Percentiles rank a stretch among this genome's conserved stretches.
phyloP scores from a whole-genome alignment of 345 rosid genomes.

The Pugionium dolabratum region DNA sequence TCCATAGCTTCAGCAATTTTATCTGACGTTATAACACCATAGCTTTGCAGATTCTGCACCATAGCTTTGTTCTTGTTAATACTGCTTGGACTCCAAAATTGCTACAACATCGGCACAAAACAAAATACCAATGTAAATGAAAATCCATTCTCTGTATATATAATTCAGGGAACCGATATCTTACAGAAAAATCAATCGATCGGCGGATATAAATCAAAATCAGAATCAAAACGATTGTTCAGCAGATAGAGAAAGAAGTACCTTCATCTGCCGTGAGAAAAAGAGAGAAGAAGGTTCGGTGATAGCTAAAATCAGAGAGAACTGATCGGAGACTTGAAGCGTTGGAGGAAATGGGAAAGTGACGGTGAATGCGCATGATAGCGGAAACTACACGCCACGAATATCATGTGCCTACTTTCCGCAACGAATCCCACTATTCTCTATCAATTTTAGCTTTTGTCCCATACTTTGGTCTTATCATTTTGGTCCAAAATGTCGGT shows the following conservation, averaged over 20 bases:
- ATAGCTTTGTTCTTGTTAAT: conserved; percentile 66
- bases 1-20: conserved; percentile 84
- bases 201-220: neutral
- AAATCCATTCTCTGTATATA: too few relatives aligned
- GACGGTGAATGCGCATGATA: conserved; percentile 20
- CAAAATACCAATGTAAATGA: neutral
- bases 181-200: conserved; percentile 9
- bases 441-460: neutral
- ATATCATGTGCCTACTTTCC: conserved; percentile 23
- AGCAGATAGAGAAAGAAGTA: conserved; percentile 1
- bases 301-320: neutral
- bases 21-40: conserved; percentile 61
- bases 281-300: neutral
- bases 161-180: neutral
- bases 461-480: neutral
- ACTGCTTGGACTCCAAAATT: conserved; percentile 57
- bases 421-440: neutral
- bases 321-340: conserved; percentile 10
- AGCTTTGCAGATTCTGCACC: conserved; percentile 67
- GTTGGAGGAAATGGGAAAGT: neutral
- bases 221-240: neutral
- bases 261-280: conserved; percentile 30
- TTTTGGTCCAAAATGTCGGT: neutral
- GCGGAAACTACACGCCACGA: conserved; percentile 33
- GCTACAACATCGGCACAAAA: conserved; percentile 41